These are phyloP conservation scores for Aspergillus sclerotialis DNA, from an alignment of 2,329 filamentous ascomycete species.

Conservation along the genomic window DNA sequence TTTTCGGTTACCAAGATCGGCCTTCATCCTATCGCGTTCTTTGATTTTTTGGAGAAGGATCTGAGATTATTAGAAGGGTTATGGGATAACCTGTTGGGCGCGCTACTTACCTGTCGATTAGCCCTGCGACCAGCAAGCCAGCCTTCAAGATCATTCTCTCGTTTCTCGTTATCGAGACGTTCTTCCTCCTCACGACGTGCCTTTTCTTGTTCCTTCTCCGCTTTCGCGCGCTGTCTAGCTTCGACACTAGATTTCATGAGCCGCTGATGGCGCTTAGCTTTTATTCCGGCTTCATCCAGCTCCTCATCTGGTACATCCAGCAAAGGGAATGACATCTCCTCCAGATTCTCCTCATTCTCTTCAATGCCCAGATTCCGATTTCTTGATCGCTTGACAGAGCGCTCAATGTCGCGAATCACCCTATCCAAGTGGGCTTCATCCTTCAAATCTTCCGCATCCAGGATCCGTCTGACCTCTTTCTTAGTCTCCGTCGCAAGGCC, in stretches of 20 bases:
- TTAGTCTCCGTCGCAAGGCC: slow-evolving; percentile 71
- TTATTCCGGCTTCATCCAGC: slow-evolving; percentile 82
- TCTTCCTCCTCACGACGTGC: slow-evolving; percentile 76
- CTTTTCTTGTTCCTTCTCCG: slow-evolving; percentile 90
- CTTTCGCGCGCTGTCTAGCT: slow-evolving; percentile 85
- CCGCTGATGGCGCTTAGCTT: slow-evolving; percentile 86
- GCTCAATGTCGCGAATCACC: slow-evolving; percentile 81
- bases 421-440: slow-evolving; percentile 82
- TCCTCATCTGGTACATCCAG: slow-evolving; percentile 86
- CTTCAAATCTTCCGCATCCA: slow-evolving; percentile 87
- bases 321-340: slow-evolving; percentile 76
- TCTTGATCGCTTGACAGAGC: slow-evolving; percentile 77
- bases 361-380: slow-evolving; percentile 91
- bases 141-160: slow-evolving; percentile 73
- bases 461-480: slow-evolving; percentile 77
- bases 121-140: slow-evolving; percentile 81
- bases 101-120: slow-evolving; percentile 50
- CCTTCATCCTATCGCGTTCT: slow-evolving; percentile 85
- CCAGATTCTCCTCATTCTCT: slow-evolving; percentile 67
- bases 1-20: slow-evolving; percentile 92
- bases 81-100: not conserved
- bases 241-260: slow-evolving; percentile 94
- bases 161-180: slow-evolving; percentile 71
- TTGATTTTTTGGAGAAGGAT: slow-evolving; percentile 76
- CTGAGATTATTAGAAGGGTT: slow-evolving; percentile 26